Evolutionary conservation across 2,329 filamentous ascomycete species (phyloP), one percentile per base, ranked within the genome.

Genomic region (Fusarium sp.): DNA sequence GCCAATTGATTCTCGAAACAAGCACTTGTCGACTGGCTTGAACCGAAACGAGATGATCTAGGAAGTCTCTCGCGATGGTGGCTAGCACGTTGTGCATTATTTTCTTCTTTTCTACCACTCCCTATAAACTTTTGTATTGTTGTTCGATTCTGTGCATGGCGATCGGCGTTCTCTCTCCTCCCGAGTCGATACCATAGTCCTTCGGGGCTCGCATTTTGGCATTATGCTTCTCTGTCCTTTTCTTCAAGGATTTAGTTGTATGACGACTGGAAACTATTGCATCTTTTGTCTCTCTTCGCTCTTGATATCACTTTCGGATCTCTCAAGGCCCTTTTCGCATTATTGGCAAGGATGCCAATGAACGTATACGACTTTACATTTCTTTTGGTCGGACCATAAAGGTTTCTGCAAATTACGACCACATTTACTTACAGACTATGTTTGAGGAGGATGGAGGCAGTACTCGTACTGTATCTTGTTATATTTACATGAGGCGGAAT

Each of bases 1-100:
- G 12, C 81, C 82, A 2, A 69, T 79, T 37, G 80, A 83, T 40
- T 67, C 73, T 11, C 74, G 71, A 53, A 80, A 75, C 75, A 83
- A 84, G 49, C 82, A 84, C 63, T 82, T 85, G 50, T 84, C 85
- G 35, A 90, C 87, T 18, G 88, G 88, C 2, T 79, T 90, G 40
- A 84, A 88, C 72, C 82, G 82, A 60, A 88, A 84, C 78, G 88
- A 90, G 80, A 87, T 90, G 86, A 87, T 90, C 73, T 90, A 81
- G 79, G 71, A 54, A 50, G 53, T 73, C 53, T 62, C 49, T 66
- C 47, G 66, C n/a, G 47, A 63, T 25, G 50, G 35, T 35, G 43
- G 56, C 40, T 42, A 58, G 40, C 66, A 52, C 32, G 38, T 33
- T 59, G 57, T 65, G 42, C 59, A 59, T 28, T 64, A 64, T 56